phyloP scores from a whole-genome alignment of 148 eudicot species.

The Drosera capensis region DNA sequence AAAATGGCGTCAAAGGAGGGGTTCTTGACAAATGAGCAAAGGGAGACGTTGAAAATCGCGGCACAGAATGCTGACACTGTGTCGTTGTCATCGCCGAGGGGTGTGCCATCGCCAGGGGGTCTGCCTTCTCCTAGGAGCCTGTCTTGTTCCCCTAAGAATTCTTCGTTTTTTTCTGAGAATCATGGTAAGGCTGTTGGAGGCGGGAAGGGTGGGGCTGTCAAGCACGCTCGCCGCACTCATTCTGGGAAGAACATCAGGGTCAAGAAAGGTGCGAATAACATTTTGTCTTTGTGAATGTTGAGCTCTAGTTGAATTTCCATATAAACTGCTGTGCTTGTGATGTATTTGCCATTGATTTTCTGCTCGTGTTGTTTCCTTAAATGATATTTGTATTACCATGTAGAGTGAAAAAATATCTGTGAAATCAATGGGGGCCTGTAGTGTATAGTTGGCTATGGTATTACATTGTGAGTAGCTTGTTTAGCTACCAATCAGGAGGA shows the following conservation, averaged over 20 bases:
- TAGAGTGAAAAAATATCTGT: too few relatives aligned
- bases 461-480: too few relatives aligned
- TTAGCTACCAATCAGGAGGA: too few relatives aligned
- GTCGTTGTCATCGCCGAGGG: slow-evolving; percentile 11
- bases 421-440: too few relatives aligned
- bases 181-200: slow-evolving; percentile 35
- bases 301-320: background rate
- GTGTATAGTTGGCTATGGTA: too few relatives aligned
- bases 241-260: slow-evolving; percentile 63
- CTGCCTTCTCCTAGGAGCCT: slow-evolving; percentile 16
- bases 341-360: too few relatives aligned
- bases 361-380: too few relatives aligned
- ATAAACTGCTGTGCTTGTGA: background rate
- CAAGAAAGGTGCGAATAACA: slow-evolving; percentile 53
- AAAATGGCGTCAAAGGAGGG: slow-evolving; percentile 81
- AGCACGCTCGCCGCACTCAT: slow-evolving; percentile 72
- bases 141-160: slow-evolving; percentile 36
- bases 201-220: slow-evolving; percentile 43
- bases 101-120: slow-evolving; percentile 23
- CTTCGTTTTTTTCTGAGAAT: slow-evolving; percentile 22
- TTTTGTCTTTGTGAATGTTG: background rate
- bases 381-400: too few relatives aligned
- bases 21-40: slow-evolving; percentile 82
- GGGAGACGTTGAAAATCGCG: slow-evolving; percentile 73
- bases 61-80: slow-evolving; percentile 39